Evolutionary conservation across 148 eudicot species (phyloP), one percentile per base, ranked within the genome.

Genomic region (Amaranthus cruentus): DNA sequence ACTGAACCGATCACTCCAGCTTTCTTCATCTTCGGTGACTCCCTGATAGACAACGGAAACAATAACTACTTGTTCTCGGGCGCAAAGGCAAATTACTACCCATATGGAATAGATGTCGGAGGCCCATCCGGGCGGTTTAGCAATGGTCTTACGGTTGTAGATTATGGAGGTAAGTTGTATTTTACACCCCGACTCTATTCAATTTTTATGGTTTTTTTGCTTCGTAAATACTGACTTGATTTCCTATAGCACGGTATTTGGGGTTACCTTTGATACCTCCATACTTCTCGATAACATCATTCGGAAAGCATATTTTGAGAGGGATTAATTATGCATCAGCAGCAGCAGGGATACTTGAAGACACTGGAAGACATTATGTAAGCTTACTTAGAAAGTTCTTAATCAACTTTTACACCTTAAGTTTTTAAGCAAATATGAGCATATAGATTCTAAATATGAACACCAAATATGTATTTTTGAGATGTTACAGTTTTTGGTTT

Each of bases 251-350:
- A 5, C 76, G 74, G 61, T 84, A 75, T 60, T 75, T 84, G 50
- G 86, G 86, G 64, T 70, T 84, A 65, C 86, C 84, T 2, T 66
- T 58, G 56, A 84, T 81, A 72, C 86, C 86, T 6, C 68, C 86
- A 0, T 84, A 69, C 70, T 46, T 81, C 52, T 81, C 84, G 7
- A 53, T 75, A 44, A 46, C 70, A 43, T 68, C 77, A 7, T 64
- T 7, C 14, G 82, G 80, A 18, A 75, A 59, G 62, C 69, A 76
- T 43, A 78, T 78, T 65, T 70, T 81, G 43, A 75, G 82, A 70
- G 87, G 87, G 57, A 56, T 84, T 71, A 84, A 84, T 80, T 84
- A 73, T 61, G 87, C 87, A 81, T 84, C 83, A 66, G 87, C 87
- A 12, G 87, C 87, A 60, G 84, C 87, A 47, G 84, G 84, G 57